Conservation (phyloP, 2,329 filamentous ascomycete species). For the Alternaria gaisen region DNA sequence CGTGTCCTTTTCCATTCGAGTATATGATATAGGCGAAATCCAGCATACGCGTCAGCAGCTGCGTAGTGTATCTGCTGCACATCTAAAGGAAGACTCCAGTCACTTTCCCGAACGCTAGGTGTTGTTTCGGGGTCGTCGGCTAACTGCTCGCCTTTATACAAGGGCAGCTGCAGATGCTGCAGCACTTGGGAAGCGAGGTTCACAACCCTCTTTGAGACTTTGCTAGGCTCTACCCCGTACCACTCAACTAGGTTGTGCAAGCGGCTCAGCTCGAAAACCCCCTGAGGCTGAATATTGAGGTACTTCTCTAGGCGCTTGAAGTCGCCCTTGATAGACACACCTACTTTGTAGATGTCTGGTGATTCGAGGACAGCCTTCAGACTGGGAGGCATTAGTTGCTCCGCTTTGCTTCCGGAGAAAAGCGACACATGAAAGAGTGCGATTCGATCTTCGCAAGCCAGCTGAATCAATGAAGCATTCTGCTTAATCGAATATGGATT, state of each 20-base stretch:
- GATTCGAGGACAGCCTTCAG: slow-evolving; percentile 78
- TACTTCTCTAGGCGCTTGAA: slow-evolving; percentile 71
- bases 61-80: slow-evolving; percentile 75
- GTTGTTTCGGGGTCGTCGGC: slow-evolving; percentile 28
- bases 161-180: slow-evolving; percentile 74
- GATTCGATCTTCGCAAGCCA: slow-evolving; percentile 79
- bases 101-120: slow-evolving; percentile 69
- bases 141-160: slow-evolving; percentile 74
- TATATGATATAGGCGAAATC: slow-evolving; percentile 75
- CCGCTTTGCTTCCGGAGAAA: slow-evolving; percentile 46
- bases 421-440: slow-evolving; percentile 80
- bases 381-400: slow-evolving; percentile 72
- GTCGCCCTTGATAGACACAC: slow-evolving; percentile 75
- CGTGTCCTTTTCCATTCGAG: slow-evolving; percentile 73
- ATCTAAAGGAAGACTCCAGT: slow-evolving; percentile 74
- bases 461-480: slow-evolving; percentile 83
- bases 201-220: slow-evolving; percentile 65
- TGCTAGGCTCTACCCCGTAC: slow-evolving; percentile 64
- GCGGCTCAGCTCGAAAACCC: slow-evolving; percentile 84
- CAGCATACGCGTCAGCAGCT: slow-evolving; percentile 86
- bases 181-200: slow-evolving; percentile 74
- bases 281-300: slow-evolving; percentile 66
- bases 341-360: slow-evolving; percentile 73
- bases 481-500: slow-evolving; percentile 69
- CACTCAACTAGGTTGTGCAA: slow-evolving; percentile 75